A percentile compares a stretch with the other conserved stretches of the same genome.
phyloP scores from a whole-genome alignment of 2,329 filamentous ascomycete genomes.

The Fusarium paranaense region DNA sequence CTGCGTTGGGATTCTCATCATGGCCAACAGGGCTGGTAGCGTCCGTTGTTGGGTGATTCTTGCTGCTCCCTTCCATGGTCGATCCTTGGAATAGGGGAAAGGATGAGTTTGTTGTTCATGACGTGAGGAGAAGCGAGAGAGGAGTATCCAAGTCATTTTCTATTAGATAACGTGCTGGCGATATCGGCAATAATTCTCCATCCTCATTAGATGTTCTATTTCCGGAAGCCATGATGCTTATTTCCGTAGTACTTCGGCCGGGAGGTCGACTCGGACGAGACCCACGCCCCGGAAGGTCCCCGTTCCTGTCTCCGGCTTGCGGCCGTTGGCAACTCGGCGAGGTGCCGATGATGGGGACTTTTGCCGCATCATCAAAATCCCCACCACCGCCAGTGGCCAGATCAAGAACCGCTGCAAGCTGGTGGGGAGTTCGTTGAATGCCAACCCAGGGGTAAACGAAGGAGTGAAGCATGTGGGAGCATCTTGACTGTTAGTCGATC shows the following conservation, averaged over 20 bases:
- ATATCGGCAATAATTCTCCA: conserved; percentile 35
- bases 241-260: conserved; percentile 28
- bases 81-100: neutral
- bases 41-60: conserved; percentile 7
- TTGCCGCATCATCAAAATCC: conserved; percentile 5
- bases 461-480: neutral
- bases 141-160: conserved; percentile 24
- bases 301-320: conserved; percentile 24
- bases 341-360: conserved; percentile 6
- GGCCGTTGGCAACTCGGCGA: conserved; percentile 15
- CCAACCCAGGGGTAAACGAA: conserved; percentile 1
- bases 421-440: neutral
- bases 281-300: conserved; percentile 11
- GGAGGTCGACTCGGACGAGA: conserved; percentile 10
- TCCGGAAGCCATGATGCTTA: conserved; percentile 27
- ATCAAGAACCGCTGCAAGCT: neutral
- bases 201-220: conserved; percentile 30
- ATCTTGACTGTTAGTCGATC: neutral
- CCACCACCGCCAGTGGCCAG: conserved; percentile 4
- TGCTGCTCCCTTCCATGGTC: conserved; percentile 26
- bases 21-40: neutral
- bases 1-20: conserved; percentile 18
- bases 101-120: conserved; percentile 5
- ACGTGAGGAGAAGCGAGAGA: conserved; percentile 4
- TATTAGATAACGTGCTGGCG: conserved; percentile 26